Percentiles rank a stretch among this genome's conserved stretches.
These are phyloP conservation scores for Hanseniaspora guilliermondii DNA, from an alignment of 805 yeast species.

Conservation along the genomic window DNA sequence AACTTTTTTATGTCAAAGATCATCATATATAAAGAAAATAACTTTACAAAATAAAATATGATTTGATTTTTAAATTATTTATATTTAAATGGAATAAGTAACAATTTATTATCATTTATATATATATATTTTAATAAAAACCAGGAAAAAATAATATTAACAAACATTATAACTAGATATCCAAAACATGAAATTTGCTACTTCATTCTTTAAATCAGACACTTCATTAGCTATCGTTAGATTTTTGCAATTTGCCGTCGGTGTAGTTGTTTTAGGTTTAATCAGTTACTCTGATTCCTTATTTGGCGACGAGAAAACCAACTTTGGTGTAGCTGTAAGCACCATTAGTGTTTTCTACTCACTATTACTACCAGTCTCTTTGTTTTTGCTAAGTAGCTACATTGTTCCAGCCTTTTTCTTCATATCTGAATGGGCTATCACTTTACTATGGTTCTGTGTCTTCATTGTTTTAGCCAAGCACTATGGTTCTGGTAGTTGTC, in stretches of 20 bases:
- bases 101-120: no score
- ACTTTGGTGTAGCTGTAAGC: conserved; percentile 26
- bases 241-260: conserved; percentile 21
- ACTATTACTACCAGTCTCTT: conserved; percentile 17
- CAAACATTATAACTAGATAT: not conserved
- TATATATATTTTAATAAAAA: not conserved
- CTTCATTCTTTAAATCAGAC: not conserved
- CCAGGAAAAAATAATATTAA: not conserved
- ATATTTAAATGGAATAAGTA: no score
- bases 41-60: no score
- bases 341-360: conserved; percentile 24
- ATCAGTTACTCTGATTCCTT: conserved; percentile 21
- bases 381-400: conserved; percentile 17
- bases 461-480: conserved; percentile 27
- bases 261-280: conserved; percentile 24
- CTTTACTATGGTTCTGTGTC: conserved; percentile 26
- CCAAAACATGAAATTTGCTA: not conserved
- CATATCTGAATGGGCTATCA: conserved; percentile 22
- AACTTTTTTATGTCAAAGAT: no score
- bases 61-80: no score
- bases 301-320: conserved; percentile 24
- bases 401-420: conserved; percentile 23
- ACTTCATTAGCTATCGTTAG: conserved; percentile 13
- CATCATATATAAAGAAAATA: no score
- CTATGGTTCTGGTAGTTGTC: conserved; percentile 25